A percentile compares a stretch with the other conserved stretches of the same genome.
Evolutionary conservation across 768 basidiomycete genomes (phyloP).

Genomic region (Holtermanniella nyarrowii): DNA sequence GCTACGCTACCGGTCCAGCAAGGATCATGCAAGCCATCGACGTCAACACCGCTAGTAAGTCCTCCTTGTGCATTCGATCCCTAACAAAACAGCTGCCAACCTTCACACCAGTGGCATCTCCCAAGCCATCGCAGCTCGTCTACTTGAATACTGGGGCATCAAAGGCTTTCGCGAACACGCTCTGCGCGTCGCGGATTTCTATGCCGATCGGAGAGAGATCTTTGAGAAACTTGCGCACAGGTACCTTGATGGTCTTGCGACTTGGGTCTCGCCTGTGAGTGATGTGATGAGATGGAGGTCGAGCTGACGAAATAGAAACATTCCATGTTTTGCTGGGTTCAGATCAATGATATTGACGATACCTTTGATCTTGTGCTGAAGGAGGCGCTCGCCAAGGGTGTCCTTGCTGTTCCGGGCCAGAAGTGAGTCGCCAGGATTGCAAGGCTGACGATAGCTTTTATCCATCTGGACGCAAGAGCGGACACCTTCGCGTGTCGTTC

Average conservation of each 20-base stretch:
- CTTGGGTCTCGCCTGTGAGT: conserved; percentile 40
- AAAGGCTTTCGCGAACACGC: conserved; percentile 64
- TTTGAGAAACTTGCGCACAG: conserved; percentile 67
- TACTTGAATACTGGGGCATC: conserved; percentile 49
- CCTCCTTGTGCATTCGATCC: not conserved
- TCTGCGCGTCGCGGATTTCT: conserved; percentile 53
- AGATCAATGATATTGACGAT: conserved; percentile 49
- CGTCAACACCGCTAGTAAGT: conserved; percentile 42
- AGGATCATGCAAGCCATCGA: conserved; percentile 60
- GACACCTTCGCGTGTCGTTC: conserved; percentile 74
- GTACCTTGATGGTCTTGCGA: conserved; percentile 64
- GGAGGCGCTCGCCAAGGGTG: conserved; percentile 66
- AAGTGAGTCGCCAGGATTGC: too few relatives aligned
- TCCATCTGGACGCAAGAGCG: conserved; percentile 57
- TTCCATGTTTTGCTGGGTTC: conserved; percentile 78
- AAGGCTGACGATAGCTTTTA: conserved; percentile 50
- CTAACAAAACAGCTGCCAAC: conserved; percentile 54
- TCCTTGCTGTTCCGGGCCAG: conserved; percentile 75
- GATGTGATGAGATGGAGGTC: conserved; percentile 5
- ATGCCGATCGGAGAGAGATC: conserved; percentile 47
- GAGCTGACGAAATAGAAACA: conserved; percentile 50
- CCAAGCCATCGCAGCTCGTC: conserved; percentile 29
- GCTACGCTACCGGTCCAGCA: conserved; percentile 67
- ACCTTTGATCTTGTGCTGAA: conserved; percentile 62
- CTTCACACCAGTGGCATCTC: conserved; percentile 39